A percentile compares a stretch with the other conserved stretches of the same genome.
phyloP scores from a whole-genome alignment of 257 asterid species.

The Oldenlandia corymbosa region DNA sequence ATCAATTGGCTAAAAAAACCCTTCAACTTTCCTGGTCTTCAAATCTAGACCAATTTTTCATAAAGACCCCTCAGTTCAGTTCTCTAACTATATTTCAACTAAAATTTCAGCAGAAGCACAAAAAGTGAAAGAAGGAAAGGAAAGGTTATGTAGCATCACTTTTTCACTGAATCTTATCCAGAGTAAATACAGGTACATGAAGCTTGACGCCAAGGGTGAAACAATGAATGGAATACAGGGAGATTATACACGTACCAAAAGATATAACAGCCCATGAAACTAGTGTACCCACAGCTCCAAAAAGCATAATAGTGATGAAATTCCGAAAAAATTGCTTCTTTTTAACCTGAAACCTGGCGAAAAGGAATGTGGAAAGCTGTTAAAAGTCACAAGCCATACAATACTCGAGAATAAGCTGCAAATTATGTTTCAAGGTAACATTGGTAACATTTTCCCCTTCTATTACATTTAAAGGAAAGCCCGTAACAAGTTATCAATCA shows the following conservation, averaged over 20 bases:
- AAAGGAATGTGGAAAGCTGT: no score
- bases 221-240: background rate
- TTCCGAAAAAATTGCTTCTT: conserved; percentile 47
- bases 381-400: no score
- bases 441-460: no score
- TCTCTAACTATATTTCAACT: background rate
- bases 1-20: no score
- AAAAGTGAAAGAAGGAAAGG: background rate
- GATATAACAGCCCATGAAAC: conserved; percentile 35
- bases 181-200: background rate
- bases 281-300: conserved; percentile 43
- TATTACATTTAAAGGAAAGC: no score
- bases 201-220: background rate
- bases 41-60: background rate
- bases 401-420: no score
- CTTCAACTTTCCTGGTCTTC: background rate
- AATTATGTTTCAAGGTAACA: no score
- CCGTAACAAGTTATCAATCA: no score
- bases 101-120: background rate
- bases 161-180: background rate
- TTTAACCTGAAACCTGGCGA: conserved; percentile 42
- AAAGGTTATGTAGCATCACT: background rate
- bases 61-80: background rate
- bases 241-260: conserved; percentile 22
- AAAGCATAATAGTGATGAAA: conserved; percentile 38